phyloP scores from a whole-genome alignment of 192 early-diverging fungal genomes.

The Powellomyces hirtus region DNA sequence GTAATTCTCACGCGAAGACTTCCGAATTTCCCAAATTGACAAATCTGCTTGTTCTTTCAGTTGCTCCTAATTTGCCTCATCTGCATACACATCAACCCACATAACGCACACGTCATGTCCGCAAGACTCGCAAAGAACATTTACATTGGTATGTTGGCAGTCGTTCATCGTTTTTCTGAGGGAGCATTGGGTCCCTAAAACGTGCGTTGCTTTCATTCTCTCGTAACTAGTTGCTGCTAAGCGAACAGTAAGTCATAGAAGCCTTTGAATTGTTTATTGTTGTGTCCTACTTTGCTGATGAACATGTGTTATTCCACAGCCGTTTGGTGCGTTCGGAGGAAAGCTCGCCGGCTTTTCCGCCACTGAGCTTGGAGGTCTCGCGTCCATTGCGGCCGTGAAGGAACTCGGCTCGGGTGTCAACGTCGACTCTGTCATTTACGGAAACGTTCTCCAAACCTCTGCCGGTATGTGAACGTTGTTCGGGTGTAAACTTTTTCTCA shows the following conservation, averaged over 20 bases:
- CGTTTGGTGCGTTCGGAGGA: constrained; percentile 93
- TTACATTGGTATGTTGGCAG: constrained; percentile 3
- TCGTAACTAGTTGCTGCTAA: constrained; percentile 4
- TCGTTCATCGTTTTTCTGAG: not conserved
- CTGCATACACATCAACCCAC: not conserved
- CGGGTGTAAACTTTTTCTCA: not conserved
- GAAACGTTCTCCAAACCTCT: constrained; percentile 89
- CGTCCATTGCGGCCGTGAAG: constrained; percentile 85
- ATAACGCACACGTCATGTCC: not conserved
- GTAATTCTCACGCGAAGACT: too few relatives aligned
- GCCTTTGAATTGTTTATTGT: not conserved
- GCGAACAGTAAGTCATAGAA: constrained; percentile 6
- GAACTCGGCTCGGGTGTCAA: constrained; percentile 66
- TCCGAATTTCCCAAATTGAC: too few relatives aligned
- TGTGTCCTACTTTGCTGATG: too few relatives aligned
- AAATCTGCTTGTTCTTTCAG: too few relatives aligned
- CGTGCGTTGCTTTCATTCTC: not conserved
- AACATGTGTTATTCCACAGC: too few relatives aligned
- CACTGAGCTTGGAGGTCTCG: constrained; percentile 74
- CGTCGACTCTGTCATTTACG: constrained; percentile 90
- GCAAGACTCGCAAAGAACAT: constrained; percentile 5
- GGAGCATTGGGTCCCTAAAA: not conserved
- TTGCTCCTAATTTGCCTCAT: not conserved
- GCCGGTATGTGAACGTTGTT: constrained; percentile 27
- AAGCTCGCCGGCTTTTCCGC: constrained; percentile 84